Evolutionary conservation across 768 basidiomycete species (phyloP).

Genomic region (Gymnopilus dilepis): DNA sequence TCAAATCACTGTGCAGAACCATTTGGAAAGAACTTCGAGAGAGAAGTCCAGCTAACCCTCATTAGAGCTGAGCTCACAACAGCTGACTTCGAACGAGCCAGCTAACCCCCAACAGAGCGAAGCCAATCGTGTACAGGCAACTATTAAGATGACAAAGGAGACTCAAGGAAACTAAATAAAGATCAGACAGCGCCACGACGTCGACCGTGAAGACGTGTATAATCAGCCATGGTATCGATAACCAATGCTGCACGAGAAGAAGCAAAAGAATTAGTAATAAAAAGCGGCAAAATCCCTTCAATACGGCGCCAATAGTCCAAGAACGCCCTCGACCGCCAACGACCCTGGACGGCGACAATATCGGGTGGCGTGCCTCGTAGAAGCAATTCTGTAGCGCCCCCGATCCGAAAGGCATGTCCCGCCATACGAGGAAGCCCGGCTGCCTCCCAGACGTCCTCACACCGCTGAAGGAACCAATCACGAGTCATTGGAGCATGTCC

Average conservation of each 20-base stretch:
- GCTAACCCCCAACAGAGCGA: neutral
- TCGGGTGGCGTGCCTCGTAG: constrained; percentile 29
- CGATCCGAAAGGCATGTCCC: constrained; percentile 32
- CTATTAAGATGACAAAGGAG: neutral
- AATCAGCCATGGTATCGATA: neutral
- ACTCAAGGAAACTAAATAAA: neutral
- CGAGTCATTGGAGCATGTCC: neutral
- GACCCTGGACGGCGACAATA: constrained; percentile 31
- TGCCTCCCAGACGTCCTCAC: neutral
- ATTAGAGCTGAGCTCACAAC: neutral
- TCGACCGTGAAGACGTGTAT: neutral
- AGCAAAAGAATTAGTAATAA: neutral
- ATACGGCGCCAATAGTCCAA: constrained; percentile 30
- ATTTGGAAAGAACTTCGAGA: neutral
- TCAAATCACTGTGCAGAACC: neutral
- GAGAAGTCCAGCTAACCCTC: neutral
- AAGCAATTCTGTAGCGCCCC: constrained; percentile 28
- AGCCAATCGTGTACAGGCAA: neutral
- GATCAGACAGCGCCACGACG: neutral
- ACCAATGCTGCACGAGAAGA: neutral
- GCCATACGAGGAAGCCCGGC: neutral
- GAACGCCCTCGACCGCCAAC: constrained; percentile 33
- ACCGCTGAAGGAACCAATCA: neutral
- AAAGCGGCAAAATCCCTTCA: constrained; percentile 17
- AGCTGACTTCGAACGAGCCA: neutral